Evolutionary conservation across 805 yeast genomes (phyloP), one percentile per base, ranked within the genome.

Genomic region (Yarrowia osloensis): DNA sequence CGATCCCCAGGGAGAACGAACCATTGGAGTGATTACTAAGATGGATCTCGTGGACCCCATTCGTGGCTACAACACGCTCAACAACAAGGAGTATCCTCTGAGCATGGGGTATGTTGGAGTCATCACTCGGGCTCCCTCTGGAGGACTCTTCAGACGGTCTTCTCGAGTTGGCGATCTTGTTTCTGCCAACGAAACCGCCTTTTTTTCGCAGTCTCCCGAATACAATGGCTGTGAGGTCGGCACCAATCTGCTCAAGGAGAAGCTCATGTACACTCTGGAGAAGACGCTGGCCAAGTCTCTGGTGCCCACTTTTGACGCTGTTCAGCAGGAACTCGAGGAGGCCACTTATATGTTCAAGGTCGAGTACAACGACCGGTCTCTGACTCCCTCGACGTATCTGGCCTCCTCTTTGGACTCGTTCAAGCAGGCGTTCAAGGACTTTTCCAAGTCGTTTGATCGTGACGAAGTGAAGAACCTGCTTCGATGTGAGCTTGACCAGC

Each of bases 41-140:
- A 77, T 96, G 76, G 99, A 95, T 77, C 81, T 95, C 65, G 97
- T 96, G 1, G 89, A 87, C 26, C 89, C 97, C 0, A 83, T 82
- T 52, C 77, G 81, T 17, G 99, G 97, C 0, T 83, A 85, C 59
- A 81, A 79, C 8, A 84, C 90, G 22, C 79, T 95, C 69, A 82
- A 84, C 31, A 94, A 94, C 77, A 86, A 83, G 70, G 90, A 88
- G 73, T 96, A 96, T 73, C 98, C 99, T 0, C 80, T 95, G 69
- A 87, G 84, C 72, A 90, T 95, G 97, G 99, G 99, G 0, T 95
- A 95, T 75, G 98, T 95, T 22, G 99, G 99, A 67, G 98, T 96
- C n/a, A 88, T 96, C 21, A 90, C 98, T 1, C 89, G 86, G 70
- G 84, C 90, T 0, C 97, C 95, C 1, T 55, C 75, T 1, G 67